Conservation (phyloP, 2,329 filamentous ascomycete species). For the Microascus cirrosus region DNA sequence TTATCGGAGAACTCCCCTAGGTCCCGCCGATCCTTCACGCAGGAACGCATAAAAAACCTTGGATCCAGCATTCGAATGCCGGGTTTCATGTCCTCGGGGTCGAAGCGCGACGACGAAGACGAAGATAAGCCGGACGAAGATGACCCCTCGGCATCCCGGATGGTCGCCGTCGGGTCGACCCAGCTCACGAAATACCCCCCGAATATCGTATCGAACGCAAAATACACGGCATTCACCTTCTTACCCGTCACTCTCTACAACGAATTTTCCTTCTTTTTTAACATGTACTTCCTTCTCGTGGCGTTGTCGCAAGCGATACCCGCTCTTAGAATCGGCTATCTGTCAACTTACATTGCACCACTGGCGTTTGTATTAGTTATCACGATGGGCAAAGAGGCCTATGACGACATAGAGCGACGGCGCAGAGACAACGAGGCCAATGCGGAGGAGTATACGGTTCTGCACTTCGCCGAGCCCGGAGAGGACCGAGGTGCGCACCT, state of each 20-base stretch:
- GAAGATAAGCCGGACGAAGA: slow-evolving; percentile 40
- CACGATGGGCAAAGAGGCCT: slow-evolving; percentile 89
- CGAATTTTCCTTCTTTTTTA: slow-evolving; percentile 99
- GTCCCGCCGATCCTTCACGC: slow-evolving; percentile 15
- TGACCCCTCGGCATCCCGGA: slow-evolving; percentile 60
- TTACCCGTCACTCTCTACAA: slow-evolving; percentile 92
- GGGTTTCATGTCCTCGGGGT: slow-evolving; percentile 47
- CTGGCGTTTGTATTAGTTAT: slow-evolving; percentile 85
- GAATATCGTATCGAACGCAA: slow-evolving; percentile 91
- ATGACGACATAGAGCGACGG: slow-evolving; percentile 81
- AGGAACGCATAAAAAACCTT: slow-evolving; percentile 11
- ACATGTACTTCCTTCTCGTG: slow-evolving; percentile 96
- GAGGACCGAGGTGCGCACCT: slow-evolving; percentile 21
- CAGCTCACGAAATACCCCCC: slow-evolving; percentile 72
- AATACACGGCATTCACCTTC: slow-evolving; percentile 93
- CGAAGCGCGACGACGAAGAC: slow-evolving; percentile 20
- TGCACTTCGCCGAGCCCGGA: slow-evolving; percentile 56
- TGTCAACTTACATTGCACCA: slow-evolving; percentile 88
- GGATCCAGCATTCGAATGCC: slow-evolving; percentile 51
- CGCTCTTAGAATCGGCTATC: slow-evolving; percentile 79
- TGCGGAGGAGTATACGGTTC: slow-evolving; percentile 72
- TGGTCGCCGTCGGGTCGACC: slow-evolving; percentile 61
- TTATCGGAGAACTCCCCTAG: slow-evolving; percentile 29
- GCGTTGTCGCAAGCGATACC: slow-evolving; percentile 90
- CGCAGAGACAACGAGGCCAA: slow-evolving; percentile 89